phyloP scores from a whole-genome alignment of 2,329 filamentous ascomycete species.

The Neofusicoccum sp. region DNA sequence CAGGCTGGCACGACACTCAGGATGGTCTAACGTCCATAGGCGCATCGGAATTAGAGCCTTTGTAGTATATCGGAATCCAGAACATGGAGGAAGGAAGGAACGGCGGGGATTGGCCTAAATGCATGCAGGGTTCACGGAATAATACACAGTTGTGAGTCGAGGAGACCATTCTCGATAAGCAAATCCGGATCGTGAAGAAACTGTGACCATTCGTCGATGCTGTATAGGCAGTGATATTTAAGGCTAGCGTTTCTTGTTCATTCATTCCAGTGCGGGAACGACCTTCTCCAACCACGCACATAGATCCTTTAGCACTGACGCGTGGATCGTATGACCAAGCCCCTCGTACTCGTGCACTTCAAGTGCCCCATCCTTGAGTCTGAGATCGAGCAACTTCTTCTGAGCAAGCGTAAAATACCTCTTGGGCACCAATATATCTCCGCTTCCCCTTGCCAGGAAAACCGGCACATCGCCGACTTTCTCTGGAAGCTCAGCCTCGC shows the following conservation, averaged over 20 bases:
- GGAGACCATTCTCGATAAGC: no score
- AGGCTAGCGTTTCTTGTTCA: not conserved
- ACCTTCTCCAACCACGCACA: conserved; percentile 46
- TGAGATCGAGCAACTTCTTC: conserved; percentile 44
- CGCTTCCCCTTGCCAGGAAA: conserved; percentile 52
- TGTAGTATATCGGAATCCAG: conserved; percentile 13
- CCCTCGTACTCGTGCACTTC: conserved; percentile 52
- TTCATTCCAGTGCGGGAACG: conserved; percentile 41
- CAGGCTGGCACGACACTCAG: conserved; percentile 1
- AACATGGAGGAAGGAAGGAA: not conserved
- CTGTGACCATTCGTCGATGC: no score
- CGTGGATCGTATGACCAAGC: conserved; percentile 49
- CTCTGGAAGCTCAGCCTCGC: conserved; percentile 38
- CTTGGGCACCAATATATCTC: conserved; percentile 52
- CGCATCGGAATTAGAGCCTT: conserved; percentile 14
- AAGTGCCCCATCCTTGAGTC: conserved; percentile 42
- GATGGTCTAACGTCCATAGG: conserved; percentile 12
- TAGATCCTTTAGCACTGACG: conserved; percentile 50
- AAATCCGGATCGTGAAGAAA: no score
- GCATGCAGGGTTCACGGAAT: conserved; percentile 12
- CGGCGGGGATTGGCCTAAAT: not conserved
- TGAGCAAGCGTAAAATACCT: conserved; percentile 46
- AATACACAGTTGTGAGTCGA: not conserved
- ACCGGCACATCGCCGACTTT: conserved; percentile 42
- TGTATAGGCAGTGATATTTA: no score